Evolutionary conservation across 306 rosid species (phyloP).

Genomic region (Fragaria ananassa): DNA sequence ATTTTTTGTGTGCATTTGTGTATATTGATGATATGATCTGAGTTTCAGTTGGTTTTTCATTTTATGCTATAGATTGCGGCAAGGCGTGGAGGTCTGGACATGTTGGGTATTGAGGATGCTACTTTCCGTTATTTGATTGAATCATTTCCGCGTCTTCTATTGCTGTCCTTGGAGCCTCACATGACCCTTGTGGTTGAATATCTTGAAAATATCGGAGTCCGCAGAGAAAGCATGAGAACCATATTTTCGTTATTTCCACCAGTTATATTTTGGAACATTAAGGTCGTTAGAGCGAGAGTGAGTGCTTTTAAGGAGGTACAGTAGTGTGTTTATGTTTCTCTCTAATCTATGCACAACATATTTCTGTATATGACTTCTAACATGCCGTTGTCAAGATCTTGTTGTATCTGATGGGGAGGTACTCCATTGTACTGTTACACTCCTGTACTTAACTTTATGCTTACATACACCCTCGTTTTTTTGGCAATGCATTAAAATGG

Average conservation of each 20-base stretch:
- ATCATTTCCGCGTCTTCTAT: conserved; percentile 71
- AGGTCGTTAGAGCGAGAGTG: conserved; percentile 50
- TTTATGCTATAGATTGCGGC: conserved; percentile 61
- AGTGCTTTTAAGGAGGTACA: conserved; percentile 62
- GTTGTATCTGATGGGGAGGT: neutral
- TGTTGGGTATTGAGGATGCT: conserved; percentile 41
- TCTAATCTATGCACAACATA: neutral
- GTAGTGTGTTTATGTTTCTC: conserved; percentile 1
- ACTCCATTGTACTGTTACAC: neutral
- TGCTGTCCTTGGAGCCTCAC: conserved; percentile 50
- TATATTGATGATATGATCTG: neutral
- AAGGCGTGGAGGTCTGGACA: conserved; percentile 70
- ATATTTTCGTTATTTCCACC: conserved; percentile 68
- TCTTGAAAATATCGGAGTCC: conserved; percentile 58
- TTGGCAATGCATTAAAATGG: neutral
- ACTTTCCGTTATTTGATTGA: conserved; percentile 58
- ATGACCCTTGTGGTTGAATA: conserved; percentile 45
- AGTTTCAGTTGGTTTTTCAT: conserved; percentile 6
- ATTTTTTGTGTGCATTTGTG: neutral
- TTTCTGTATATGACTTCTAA: neutral
- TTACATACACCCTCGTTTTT: neutral
- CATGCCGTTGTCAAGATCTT: neutral
- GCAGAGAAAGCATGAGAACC: conserved; percentile 32
- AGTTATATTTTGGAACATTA: conserved; percentile 44
- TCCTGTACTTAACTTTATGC: neutral